Evolutionary conservation across 2,329 filamentous ascomycete species (phyloP).

Genomic region (Verticillium dahliae): DNA sequence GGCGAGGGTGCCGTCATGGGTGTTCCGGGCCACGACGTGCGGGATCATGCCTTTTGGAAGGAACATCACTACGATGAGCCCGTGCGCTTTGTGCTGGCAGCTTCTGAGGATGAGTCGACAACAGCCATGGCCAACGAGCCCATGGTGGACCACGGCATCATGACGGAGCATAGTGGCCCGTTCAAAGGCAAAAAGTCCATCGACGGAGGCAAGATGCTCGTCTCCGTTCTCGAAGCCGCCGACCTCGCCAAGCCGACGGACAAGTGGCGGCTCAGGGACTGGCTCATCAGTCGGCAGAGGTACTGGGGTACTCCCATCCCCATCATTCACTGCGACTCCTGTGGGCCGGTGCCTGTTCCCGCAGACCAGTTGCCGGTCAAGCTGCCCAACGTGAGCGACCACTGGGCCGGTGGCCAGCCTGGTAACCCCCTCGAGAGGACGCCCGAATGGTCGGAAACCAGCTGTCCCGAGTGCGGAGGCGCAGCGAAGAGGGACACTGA

Average conservation of each 20-base stretch:
- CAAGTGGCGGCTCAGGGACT: slow-evolving; percentile 79
- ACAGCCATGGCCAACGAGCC: slow-evolving; percentile 41
- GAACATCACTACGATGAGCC: slow-evolving; percentile 56
- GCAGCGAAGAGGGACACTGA: slow-evolving; percentile 78
- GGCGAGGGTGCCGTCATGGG: slow-evolving; percentile 89
- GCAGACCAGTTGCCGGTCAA: slow-evolving; percentile 68
- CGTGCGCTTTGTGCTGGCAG: slow-evolving; percentile 56
- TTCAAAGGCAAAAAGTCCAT: slow-evolving; percentile 59
- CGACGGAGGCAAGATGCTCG: slow-evolving; percentile 54
- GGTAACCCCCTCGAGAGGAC: slow-evolving; percentile 73
- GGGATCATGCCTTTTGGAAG: slow-evolving; percentile 77
- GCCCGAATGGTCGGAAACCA: slow-evolving; percentile 66
- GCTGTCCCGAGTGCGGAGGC: slow-evolving; percentile 66
- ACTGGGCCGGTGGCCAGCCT: slow-evolving; percentile 61
- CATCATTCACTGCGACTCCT: slow-evolving; percentile 72
- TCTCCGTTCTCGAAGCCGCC: slow-evolving; percentile 47
- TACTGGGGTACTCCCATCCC: slow-evolving; percentile 92
- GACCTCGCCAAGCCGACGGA: slow-evolving; percentile 56
- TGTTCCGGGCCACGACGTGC: slow-evolving; percentile 75
- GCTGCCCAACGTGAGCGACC: slow-evolving; percentile 62
- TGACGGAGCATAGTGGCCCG: slow-evolving; percentile 59
- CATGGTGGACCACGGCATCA: slow-evolving; percentile 58
- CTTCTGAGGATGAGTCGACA: slow-evolving; percentile 40
- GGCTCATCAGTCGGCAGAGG: slow-evolving; percentile 85
- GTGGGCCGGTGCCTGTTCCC: slow-evolving; percentile 75